Percentiles rank a stretch among this genome's conserved stretches.
These are phyloP conservation scores for Chrysoporthe puriensis DNA, from an alignment of 2,329 filamentous ascomycete species.

Conservation along the genomic window DNA sequence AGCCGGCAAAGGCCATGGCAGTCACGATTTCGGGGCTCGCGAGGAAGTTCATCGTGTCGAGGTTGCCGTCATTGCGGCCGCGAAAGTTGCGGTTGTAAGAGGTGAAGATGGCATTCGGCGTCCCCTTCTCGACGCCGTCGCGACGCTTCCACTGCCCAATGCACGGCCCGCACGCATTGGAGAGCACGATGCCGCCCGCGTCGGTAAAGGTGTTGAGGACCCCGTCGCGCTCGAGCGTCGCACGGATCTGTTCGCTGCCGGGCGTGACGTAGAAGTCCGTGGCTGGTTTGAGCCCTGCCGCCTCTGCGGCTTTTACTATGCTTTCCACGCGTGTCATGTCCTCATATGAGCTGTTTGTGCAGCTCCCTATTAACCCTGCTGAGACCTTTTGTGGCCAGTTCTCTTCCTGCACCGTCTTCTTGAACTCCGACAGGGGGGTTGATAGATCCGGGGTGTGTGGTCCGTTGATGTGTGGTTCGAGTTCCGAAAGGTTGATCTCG, in stretches of 20 bases:
- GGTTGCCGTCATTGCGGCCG: constrained; percentile 95
- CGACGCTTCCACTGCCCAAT: constrained; percentile 96
- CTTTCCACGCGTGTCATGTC: constrained; percentile 97
- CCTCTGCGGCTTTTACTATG: constrained; percentile 86
- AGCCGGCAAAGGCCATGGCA: constrained; percentile 90
- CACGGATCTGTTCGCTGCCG: constrained; percentile 94
- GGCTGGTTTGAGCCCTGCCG: constrained; percentile 87
- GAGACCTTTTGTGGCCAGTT: constrained; percentile 90
- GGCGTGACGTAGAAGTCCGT: constrained; percentile 95
- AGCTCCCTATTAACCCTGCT: constrained; percentile 93
- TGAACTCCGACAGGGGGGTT: constrained; percentile 89
- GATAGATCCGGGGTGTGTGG: constrained; percentile 96
- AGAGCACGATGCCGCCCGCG: constrained; percentile 86
- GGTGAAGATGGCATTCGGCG: constrained; percentile 90
- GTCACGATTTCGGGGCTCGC: constrained; percentile 96
- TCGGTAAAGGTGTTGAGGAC: constrained; percentile 84
- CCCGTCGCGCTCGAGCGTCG: constrained; percentile 86
- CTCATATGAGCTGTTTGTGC: constrained; percentile 98
- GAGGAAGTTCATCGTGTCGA: constrained; percentile 97
- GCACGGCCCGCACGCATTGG: constrained; percentile 93
- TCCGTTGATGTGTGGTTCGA: constrained; percentile 96
- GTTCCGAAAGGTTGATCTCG: constrained; percentile 83
- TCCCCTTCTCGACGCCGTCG: constrained; percentile 82
- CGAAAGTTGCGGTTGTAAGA: constrained; percentile 99
- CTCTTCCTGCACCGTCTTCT: constrained; percentile 79